Evolutionary conservation across 805 yeast species (phyloP).

Genomic region (Clavispora asparagi): DNA sequence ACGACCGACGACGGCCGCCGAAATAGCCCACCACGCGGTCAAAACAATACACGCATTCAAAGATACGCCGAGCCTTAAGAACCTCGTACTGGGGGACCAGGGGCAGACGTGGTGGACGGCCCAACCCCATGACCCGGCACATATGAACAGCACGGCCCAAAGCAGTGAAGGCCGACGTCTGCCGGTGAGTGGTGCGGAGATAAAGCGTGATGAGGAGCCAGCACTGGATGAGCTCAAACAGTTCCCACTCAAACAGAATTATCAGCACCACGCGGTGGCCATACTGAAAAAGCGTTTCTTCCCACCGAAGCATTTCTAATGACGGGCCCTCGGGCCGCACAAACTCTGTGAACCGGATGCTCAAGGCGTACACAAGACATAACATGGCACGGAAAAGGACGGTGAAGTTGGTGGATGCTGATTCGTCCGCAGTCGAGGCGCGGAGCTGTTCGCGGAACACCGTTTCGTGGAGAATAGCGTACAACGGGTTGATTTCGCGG

Average conservation of each 20-base stretch:
- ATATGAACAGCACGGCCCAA: conserved; percentile 39
- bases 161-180: conserved; percentile 38
- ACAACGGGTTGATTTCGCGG: conserved; percentile 47
- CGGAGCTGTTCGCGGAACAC: conserved; percentile 48
- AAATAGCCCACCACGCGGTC: conserved; percentile 52
- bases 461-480: conserved; percentile 47
- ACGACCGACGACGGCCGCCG: conserved; percentile 41
- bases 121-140: conserved; percentile 41
- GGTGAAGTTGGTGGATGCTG: conserved; percentile 26
- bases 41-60: conserved; percentile 50
- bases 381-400: conserved; percentile 50
- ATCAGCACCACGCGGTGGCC: conserved; percentile 33
- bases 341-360: conserved; percentile 49
- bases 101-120: conserved; percentile 22
- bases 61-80: conserved; percentile 46
- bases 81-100: conserved; percentile 32
- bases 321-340: conserved; percentile 15
- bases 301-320: conserved; percentile 25
- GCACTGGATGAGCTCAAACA: conserved; percentile 45
- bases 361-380: conserved; percentile 43
- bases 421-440: conserved; percentile 11
- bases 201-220: conserved; percentile 45
- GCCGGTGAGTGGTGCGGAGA: conserved; percentile 40
- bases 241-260: conserved; percentile 47
- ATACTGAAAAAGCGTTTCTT: conserved; percentile 39